Percentiles rank a stretch among this genome's conserved stretches.
These are phyloP conservation scores for Penicillium soppii DNA, from an alignment of 495 filamentous ascomycete genomes.

Conservation along the genomic window DNA sequence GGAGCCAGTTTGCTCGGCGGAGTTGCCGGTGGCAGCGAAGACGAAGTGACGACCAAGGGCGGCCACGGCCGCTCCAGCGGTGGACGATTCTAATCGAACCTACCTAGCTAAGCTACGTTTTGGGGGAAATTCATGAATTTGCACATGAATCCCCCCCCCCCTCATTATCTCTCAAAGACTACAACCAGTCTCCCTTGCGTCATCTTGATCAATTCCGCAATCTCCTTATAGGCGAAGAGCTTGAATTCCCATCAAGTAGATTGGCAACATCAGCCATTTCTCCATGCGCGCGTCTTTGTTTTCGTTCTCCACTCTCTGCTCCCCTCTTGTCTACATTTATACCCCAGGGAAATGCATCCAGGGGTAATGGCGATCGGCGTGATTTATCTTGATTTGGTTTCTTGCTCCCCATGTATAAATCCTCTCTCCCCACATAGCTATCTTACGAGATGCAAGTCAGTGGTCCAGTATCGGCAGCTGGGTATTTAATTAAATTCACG, in stretches of 20 bases:
- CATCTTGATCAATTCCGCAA: neutral
- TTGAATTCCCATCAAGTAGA: neutral
- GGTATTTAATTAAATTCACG: neutral
- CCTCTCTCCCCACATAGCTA: constrained; percentile 16
- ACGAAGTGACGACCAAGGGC: constrained; percentile 33
- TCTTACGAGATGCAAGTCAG: constrained; percentile 4
- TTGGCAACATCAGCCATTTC: neutral
- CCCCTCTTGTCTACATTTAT: constrained; percentile 23
- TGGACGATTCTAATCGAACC: constrained; percentile 31
- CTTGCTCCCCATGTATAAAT: constrained; percentile 24
- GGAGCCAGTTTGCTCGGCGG: constrained; percentile 62
- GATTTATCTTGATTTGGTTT: constrained; percentile 4
- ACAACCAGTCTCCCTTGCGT: neutral
- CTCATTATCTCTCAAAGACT: neutral
- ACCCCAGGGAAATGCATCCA: constrained; percentile 23
- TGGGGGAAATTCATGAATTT: too few species aligned
- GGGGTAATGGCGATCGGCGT: constrained; percentile 22
- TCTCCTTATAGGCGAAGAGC: neutral
- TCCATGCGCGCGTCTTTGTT: constrained; percentile 7
- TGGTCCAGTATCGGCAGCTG: neutral
- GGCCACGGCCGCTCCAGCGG: constrained; percentile 30
- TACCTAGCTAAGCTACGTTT: neutral
- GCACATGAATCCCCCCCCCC: too few species aligned
- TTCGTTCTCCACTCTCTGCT: constrained; percentile 12
- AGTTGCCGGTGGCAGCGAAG: constrained; percentile 32